These are phyloP conservation scores for Discostella stelligeroides DNA, from an alignment of 108 stramenopile species.

Conservation along the genomic window DNA sequence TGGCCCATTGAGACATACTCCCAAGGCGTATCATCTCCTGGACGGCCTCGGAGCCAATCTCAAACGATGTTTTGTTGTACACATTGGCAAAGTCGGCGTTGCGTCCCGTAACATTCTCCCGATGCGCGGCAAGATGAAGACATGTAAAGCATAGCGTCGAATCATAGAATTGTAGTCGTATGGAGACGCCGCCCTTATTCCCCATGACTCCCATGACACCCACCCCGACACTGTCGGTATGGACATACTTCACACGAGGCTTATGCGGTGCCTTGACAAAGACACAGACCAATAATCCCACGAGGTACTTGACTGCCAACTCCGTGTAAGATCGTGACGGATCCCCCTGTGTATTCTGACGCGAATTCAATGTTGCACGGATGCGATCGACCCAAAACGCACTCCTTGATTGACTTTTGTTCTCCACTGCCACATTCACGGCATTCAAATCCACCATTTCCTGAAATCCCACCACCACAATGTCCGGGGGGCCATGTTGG, in stretches of 20 bases:
- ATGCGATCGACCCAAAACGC: slow-evolving; percentile 89
- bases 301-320: slow-evolving; percentile 77
- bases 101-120: slow-evolving; percentile 94
- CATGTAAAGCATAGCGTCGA: slow-evolving; percentile 94
- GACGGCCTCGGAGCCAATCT: slow-evolving; percentile 87
- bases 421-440: slow-evolving; percentile 97
- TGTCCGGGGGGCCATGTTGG: slow-evolving; percentile 70
- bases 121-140: slow-evolving; percentile 96
- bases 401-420: slow-evolving; percentile 87
- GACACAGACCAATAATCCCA: slow-evolving; percentile 93
- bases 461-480: slow-evolving; percentile 95
- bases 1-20: slow-evolving; percentile 77
- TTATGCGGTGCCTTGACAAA: slow-evolving; percentile 84
- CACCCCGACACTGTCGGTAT: slow-evolving; percentile 85
- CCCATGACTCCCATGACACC: slow-evolving; percentile 99
- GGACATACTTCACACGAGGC: slow-evolving; percentile 66
- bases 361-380: slow-evolving; percentile 70
- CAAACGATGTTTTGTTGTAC: slow-evolving; percentile 77
- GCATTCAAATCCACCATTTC: slow-evolving; percentile 99
- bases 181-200: slow-evolving; percentile 96
- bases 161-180: slow-evolving; percentile 91
- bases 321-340: slow-evolving; percentile 66
- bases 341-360: slow-evolving; percentile 56
- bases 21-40: slow-evolving; percentile 81
- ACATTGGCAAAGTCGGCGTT: slow-evolving; percentile 95